A percentile compares a stretch with the other conserved stretches of the same genome.
phyloP scores from a whole-genome alignment of 768 basidiomycete genomes.

The Tricholoma flavovirens region DNA sequence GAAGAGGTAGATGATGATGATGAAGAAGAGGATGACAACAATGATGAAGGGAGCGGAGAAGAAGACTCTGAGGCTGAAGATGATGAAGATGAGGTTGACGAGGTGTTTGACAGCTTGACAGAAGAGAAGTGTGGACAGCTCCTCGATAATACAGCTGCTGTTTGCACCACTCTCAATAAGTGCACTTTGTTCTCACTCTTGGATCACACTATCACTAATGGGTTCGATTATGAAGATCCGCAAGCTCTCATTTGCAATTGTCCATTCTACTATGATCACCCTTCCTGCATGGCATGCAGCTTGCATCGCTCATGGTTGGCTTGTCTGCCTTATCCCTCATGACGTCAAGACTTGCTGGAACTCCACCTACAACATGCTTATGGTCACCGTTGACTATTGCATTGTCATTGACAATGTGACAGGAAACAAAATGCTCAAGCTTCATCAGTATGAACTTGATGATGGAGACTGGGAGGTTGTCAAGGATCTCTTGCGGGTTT shows the following conservation, averaged over 20 bases:
- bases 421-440: too few species aligned
- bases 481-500: too few species aligned
- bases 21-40: background rate
- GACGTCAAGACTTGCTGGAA: slow-evolving; percentile 18
- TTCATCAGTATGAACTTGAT: too few species aligned
- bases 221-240: background rate
- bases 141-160: too few species aligned
- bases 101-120: background rate
- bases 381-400: too few species aligned
- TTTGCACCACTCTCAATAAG: too few species aligned
- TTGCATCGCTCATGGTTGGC: background rate
- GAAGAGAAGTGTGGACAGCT: too few species aligned
- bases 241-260: background rate
- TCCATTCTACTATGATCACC: background rate
- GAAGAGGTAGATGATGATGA: background rate
- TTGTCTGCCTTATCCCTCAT: slow-evolving; percentile 16
- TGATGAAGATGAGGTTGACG: background rate
- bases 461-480: too few species aligned
- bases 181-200: too few species aligned
- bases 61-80: background rate
- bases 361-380: slow-evolving; percentile 13
- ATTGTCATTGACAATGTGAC: too few species aligned
- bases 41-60: background rate
- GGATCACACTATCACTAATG: background rate
- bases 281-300: background rate